phyloP scores from a whole-genome alignment of 768 basidiomycete species.

The Termitomyces eurrhizus region DNA sequence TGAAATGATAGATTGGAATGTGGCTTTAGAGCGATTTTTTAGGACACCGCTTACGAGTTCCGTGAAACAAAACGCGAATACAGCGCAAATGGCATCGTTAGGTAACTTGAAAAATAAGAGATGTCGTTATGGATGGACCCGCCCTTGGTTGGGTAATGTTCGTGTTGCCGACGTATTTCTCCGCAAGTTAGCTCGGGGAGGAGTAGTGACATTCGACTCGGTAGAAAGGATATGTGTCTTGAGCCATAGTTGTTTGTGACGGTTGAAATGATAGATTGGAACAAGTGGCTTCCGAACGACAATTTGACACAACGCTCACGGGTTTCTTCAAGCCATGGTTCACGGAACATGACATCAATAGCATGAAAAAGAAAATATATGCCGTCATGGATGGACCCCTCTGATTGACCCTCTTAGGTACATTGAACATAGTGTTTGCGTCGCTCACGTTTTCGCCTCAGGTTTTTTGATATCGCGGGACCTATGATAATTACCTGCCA shows the following conservation, averaged over 20 bases:
- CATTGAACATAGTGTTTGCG: no score
- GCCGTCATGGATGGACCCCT: not conserved
- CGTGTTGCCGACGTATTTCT: not conserved
- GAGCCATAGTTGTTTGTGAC: no score
- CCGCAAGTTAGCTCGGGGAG: not conserved
- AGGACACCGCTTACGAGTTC: not conserved
- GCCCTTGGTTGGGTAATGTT: not conserved
- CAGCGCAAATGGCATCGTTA: not conserved
- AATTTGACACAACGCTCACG: not conserved
- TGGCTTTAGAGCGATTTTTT: no score
- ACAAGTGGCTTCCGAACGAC: not conserved
- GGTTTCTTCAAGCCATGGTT: not conserved
- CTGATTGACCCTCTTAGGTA: not conserved
- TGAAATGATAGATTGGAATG: not conserved
- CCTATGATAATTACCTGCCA: not conserved
- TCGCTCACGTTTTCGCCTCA: not conserved
- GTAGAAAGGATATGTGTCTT: not conserved
- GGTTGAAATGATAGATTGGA: not conserved
- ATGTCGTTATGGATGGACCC: not conserved
- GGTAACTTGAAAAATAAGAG: not conserved
- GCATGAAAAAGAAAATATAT: not conserved
- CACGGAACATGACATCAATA: not conserved
- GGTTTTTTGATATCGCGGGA: not conserved
- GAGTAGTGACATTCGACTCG: not conserved
- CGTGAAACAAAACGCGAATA: not conserved